These are phyloP conservation scores for Ceratobasidium sp. DNA, from an alignment of 1,284 basidiomycete species.

Conservation along the genomic window DNA sequence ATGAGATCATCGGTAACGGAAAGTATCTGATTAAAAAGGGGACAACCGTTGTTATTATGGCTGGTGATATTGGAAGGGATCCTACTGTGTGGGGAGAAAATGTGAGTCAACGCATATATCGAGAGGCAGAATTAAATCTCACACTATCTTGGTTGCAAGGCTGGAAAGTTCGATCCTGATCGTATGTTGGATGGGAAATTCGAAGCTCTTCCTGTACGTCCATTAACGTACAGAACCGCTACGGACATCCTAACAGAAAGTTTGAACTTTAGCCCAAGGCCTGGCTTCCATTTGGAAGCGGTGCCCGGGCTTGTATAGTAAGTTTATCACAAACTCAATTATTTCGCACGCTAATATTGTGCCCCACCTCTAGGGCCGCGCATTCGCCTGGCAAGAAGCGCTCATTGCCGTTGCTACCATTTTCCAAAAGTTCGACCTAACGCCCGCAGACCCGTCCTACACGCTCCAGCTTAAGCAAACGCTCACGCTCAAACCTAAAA, in stretches of 20 bases:
- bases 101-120: conserved; percentile 44
- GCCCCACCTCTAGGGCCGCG: conserved; percentile 44
- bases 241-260: not conserved
- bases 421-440: conserved; percentile 51
- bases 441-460: conserved; percentile 49
- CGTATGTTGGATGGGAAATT: conserved; percentile 59
- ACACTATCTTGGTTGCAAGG: not conserved
- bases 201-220: conserved; percentile 48
- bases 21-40: conserved; percentile 49
- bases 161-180: conserved; percentile 55
- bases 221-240: not conserved
- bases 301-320: conserved; percentile 51
- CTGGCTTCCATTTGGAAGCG: conserved; percentile 49
- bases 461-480: conserved; percentile 50
- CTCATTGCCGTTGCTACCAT: conserved; percentile 51
- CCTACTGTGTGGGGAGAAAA: conserved; percentile 52
- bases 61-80: conserved; percentile 51
- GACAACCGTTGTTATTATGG: conserved; percentile 44
- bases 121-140: not conserved
- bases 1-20: conserved; percentile 47
- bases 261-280: conserved; percentile 29
- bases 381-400: conserved; percentile 52
- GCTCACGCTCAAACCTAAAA: conserved; percentile 52
- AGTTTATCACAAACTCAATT: not conserved
- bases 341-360: not conserved